Percentiles rank a stretch among this genome's conserved stretches.
Conservation (phyloP, 768 basidiomycete genomes). For the Lactifluus echinatus region DNA sequence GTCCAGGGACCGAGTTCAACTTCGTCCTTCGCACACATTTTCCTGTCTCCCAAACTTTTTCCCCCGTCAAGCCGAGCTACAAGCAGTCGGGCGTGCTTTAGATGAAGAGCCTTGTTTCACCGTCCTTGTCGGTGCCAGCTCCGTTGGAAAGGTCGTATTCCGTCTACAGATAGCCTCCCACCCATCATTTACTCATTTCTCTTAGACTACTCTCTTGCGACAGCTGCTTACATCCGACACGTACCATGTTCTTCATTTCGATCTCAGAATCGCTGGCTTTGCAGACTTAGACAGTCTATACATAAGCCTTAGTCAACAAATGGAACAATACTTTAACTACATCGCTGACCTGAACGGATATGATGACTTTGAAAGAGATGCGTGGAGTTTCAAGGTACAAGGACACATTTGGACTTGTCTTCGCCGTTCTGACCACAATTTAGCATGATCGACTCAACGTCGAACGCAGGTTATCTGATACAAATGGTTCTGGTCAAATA, state of each 20-base stretch:
- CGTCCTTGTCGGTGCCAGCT: slow-evolving; percentile 70
- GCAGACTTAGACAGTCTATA: slow-evolving; percentile 75
- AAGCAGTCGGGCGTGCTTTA: slow-evolving; percentile 54
- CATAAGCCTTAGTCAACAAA: slow-evolving; percentile 65
- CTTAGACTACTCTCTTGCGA: slow-evolving; percentile 65
- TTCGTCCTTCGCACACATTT: slow-evolving; percentile 69
- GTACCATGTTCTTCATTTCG: slow-evolving; percentile 79
- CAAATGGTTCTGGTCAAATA: slow-evolving; percentile 37
- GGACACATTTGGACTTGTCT: not conserved
- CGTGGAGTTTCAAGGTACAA: slow-evolving; percentile 68
- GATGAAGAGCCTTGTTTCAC: slow-evolving; percentile 73
- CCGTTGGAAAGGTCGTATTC: slow-evolving; percentile 60
- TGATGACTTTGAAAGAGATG: slow-evolving; percentile 65
- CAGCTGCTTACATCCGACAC: slow-evolving; percentile 60
- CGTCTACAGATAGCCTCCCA: not conserved
- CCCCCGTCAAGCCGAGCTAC: slow-evolving; percentile 55
- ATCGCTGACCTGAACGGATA: slow-evolving; percentile 54
- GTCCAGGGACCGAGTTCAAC: slow-evolving; percentile 53
- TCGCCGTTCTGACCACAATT: slow-evolving; percentile 6
- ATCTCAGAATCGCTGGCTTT: slow-evolving; percentile 77
- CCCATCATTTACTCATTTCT: not conserved
- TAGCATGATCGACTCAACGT: slow-evolving; percentile 73
- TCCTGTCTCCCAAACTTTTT: slow-evolving; percentile 69
- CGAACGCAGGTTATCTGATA: slow-evolving; percentile 50
- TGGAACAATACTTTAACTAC: slow-evolving; percentile 71